Percentiles rank a stretch among this genome's conserved stretches.
Conservation (phyloP, 208 protist genomes). For the Leptomonas seymouri region DNA sequence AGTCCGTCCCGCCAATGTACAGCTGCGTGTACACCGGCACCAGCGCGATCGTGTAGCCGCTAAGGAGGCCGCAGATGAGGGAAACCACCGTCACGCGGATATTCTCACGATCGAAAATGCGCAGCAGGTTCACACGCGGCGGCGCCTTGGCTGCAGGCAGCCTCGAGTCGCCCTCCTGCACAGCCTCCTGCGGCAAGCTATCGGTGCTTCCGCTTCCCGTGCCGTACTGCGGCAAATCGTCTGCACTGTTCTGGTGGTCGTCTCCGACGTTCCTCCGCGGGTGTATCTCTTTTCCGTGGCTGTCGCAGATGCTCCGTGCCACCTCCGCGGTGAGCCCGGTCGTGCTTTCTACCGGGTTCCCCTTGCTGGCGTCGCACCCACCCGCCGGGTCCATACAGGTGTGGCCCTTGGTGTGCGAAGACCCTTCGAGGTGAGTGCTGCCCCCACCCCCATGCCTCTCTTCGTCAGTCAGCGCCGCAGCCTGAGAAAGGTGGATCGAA, state of each 20-base stretch:
- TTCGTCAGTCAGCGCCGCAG: too few relatives aligned
- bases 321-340: neutral
- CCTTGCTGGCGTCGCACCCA: neutral
- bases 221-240: neutral
- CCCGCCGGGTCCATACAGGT: neutral
- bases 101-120: neutral
- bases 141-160: neutral
- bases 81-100: neutral
- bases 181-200: neutral
- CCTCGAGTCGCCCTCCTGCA: neutral
- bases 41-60: conserved; percentile 6
- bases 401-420: neutral
- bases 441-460: too few relatives aligned
- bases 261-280: neutral
- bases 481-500: too few relatives aligned
- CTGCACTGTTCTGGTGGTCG: neutral
- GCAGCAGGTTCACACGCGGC: neutral
- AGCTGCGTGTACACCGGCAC: conserved; percentile 19
- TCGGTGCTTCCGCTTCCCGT: neutral
- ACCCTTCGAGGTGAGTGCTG: too few relatives aligned
- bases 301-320: neutral
- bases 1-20: conserved; percentile 57
- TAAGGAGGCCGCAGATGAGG: neutral
- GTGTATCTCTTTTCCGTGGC: neutral
- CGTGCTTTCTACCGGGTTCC: neutral